Evolutionary conservation across 2,329 filamentous ascomycete genomes (phyloP), one percentile per base, ranked within the genome.

Genomic region (Alternaria gaisen): DNA sequence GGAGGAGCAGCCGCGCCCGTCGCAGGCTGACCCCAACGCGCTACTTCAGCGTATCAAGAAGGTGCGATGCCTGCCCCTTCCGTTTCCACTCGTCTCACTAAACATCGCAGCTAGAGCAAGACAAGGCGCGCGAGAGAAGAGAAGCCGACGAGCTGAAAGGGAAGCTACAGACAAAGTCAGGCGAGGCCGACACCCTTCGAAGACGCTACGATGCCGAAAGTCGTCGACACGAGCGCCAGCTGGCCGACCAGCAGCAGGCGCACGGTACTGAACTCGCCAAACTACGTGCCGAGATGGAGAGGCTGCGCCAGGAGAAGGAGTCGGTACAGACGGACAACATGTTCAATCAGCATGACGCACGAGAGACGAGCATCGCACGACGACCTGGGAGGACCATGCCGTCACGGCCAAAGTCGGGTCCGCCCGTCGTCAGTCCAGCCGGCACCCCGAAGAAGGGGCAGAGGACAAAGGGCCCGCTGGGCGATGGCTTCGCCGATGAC

Each of bases 401-500:
- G 8, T 53, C 73, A n/a, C 44, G 70, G n/a, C 59, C 72, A 9
- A 77, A 74, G 63, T 50, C 70, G 18, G 47, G 53, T 9, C 51
- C 55, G 3, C 40, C 55, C 9, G 56, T 51, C 8, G 24, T 51
- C n/a, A 79, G 77, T 40, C 79, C 80, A 0, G 73, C 79, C 0
- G 84, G 82, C 1, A 92, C 90, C 0, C 89, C 89, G 3, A 91
- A 84, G 71, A 89, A 65, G 28, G 60, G 87, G 74, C 84, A 83
- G 28, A 88, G 85, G 73, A 78, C 81, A 1, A 86, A 58, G 34
- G 65, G 86, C 78, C 83, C 85, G 1, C 81, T 91, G 51, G 85
- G 90, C 1, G 92, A 95, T 77, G 92, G 92, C 0, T 95, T 95
- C 69, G 91, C 94, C 61, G 88, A 92, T 61, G 83, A 85, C 56